Evolutionary conservation across 129 eudicot genomes (phyloP), one percentile per base, ranked within the genome.

Genomic region (Saussurea involucrata): DNA sequence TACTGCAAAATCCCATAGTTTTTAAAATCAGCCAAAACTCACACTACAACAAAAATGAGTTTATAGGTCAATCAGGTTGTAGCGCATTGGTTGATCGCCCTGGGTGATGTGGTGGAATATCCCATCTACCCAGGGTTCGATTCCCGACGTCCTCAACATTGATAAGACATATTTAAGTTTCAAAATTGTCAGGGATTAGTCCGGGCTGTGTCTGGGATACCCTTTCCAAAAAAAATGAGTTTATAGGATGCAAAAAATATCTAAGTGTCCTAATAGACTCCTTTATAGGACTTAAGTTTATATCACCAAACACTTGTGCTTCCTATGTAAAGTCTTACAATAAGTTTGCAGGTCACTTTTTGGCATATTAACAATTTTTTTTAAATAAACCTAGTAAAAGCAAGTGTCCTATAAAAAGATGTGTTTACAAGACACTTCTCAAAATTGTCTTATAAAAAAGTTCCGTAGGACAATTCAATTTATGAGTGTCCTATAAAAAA

Each of bases 1-100:
- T 81, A 61, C 84, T 81, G 71, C 80, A 81, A 81, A 21, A 57
- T 37, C 53, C 65, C 22, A 74, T 31, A 28, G 8, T 3, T 10
- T 58, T 36, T 33, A 0, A 77, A 34, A n/a, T 73, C 55, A 11
- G 44, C 58, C 24, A 24, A 27, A 2, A 33, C 18, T 24, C 8
- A 68, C 13, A 49, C 34, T 21, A 37, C 5, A 18, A n/a, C 49
- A 76, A 13, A 53, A 53, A 17, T 53, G 8, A n/a, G 61, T 53
- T 17, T n/a, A n/a, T 17, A 53, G 22, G 2, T n/a, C n/a, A n/a
- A n/a, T n/a, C n/a, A n/a, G n/a, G n/a, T n/a, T n/a, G n/a, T n/a
- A n/a, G n/a, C n/a, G n/a, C n/a, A n/a, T n/a, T n/a, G n/a, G n/a
- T n/a, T n/a, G n/a, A n/a, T n/a, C n/a, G n/a, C n/a, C n/a, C n/a